phyloP scores from a whole-genome alignment of 345 rosid species.

The Schrenkiella parvula region DNA sequence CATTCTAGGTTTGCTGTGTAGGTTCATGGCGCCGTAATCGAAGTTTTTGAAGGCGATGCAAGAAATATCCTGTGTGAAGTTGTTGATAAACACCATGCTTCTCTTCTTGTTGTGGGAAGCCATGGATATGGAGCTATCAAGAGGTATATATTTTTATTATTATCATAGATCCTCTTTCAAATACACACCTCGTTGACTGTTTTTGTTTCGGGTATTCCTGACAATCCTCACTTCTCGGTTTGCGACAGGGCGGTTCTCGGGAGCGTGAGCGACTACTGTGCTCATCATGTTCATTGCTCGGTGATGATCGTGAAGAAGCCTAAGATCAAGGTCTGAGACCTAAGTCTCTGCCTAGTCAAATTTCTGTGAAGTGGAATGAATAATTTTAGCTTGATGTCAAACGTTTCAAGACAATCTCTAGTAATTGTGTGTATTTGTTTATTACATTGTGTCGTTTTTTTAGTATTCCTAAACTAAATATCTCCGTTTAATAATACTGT shows the following conservation, averaged over 20 bases:
- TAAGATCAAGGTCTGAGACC: constrained; percentile 44
- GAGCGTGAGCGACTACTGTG: constrained; percentile 90
- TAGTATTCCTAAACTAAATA: neutral
- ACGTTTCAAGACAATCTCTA: neutral
- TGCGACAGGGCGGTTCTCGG: constrained; percentile 85
- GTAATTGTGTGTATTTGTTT: neutral
- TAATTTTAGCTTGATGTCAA: constrained; percentile 11
- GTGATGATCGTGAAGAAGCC: constrained; percentile 98
- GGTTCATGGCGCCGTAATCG: constrained; percentile 52
- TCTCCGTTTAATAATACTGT: neutral
- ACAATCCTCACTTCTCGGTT: neutral
- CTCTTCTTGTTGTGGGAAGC: constrained; percentile 85
- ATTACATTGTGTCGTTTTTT: neutral
- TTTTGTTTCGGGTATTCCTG: neutral
- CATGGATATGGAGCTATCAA: constrained; percentile 98
- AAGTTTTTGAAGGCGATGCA: constrained; percentile 86
- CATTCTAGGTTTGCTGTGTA: constrained; percentile 25
- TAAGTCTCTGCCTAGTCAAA: neutral
- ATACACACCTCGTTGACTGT: neutral
- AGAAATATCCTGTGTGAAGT: constrained; percentile 86
- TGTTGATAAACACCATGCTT: constrained; percentile 81
- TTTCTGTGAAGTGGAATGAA: neutral
- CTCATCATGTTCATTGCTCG: constrained; percentile 96
- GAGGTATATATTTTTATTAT: constrained; percentile 49
- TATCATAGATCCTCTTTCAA: neutral